Conservation (phyloP, 139 green algal genomes). For the Asterochloris erici region DNA sequence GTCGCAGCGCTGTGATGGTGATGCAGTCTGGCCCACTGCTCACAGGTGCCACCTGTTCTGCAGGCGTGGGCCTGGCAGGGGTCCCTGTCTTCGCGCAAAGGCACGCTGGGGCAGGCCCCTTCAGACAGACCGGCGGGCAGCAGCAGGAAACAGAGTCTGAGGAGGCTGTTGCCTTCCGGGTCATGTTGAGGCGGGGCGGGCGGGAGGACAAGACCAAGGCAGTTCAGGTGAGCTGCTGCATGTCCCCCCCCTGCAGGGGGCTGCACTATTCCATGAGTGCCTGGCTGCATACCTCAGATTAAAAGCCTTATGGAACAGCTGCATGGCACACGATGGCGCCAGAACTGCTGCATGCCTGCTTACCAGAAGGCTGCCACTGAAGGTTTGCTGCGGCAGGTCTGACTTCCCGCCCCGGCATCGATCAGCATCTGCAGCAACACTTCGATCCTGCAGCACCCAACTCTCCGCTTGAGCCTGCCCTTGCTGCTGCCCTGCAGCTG, state of each 20-base stretch:
- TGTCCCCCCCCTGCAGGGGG: neutral
- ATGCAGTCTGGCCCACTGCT: too few species aligned
- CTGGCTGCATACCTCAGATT: neutral
- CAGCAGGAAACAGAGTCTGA: neutral
- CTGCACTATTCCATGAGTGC: neutral
- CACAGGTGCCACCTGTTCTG: too few species aligned
- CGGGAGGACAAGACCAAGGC: conserved; percentile 32
- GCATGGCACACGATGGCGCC: neutral
- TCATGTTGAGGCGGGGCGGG: conserved; percentile 41
- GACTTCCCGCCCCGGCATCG: neutral
- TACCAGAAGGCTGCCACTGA: neutral
- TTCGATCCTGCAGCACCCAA: neutral
- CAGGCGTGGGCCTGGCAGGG: conserved; percentile 5
- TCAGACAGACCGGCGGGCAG: neutral
- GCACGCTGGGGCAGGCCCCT: neutral
- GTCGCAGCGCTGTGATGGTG: too few species aligned
- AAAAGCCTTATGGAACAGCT: neutral
- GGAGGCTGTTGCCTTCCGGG: conserved; percentile 11
- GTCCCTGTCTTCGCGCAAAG: neutral
- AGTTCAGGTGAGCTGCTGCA: conserved; percentile 16
- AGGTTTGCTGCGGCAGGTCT: neutral
- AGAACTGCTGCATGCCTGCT: neutral
- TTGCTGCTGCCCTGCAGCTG: conserved; percentile 32
- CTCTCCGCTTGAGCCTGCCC: neutral
- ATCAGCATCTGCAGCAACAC: neutral